These are phyloP conservation scores for Triglochin maritima DNA, from an alignment of 106 monocot species.

Conservation along the genomic window DNA sequence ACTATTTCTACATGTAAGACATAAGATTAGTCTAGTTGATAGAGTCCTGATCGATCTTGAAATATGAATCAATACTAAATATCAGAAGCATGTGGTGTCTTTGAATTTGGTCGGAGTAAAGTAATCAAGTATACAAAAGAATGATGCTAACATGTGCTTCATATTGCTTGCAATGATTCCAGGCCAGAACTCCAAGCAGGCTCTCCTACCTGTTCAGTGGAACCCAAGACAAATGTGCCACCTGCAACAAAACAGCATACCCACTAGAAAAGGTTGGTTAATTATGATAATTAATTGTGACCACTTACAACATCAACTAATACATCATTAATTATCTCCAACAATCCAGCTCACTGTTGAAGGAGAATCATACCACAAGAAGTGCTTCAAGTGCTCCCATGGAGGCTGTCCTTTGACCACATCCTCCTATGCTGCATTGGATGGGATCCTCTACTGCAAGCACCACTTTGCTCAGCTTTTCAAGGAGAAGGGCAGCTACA, in stretches of 20 bases:
- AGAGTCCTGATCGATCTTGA: no score
- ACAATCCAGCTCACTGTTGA: constrained; percentile 35
- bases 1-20: no score
- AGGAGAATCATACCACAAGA: constrained; percentile 49
- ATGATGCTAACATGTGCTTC: no score
- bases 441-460: constrained; percentile 59
- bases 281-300: not conserved
- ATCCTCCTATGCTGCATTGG: constrained; percentile 43
- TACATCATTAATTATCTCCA: not conserved
- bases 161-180: not conserved
- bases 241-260: constrained; percentile 64
- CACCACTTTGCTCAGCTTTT: constrained; percentile 57
- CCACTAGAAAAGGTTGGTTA: constrained; percentile 49
- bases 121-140: no score
- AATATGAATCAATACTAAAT: no score
- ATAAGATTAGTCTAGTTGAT: no score
- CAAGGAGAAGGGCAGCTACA: constrained; percentile 71
- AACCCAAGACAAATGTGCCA: constrained; percentile 64
- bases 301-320: not conserved
- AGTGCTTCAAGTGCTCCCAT: constrained; percentile 53
- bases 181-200: constrained; percentile 50
- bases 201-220: constrained; percentile 49
- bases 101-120: no score
- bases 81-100: no score
- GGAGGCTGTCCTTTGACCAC: constrained; percentile 46